Evolutionary conservation across 345 rosid species (phyloP).

Genomic region (Aegle marmelos): DNA sequence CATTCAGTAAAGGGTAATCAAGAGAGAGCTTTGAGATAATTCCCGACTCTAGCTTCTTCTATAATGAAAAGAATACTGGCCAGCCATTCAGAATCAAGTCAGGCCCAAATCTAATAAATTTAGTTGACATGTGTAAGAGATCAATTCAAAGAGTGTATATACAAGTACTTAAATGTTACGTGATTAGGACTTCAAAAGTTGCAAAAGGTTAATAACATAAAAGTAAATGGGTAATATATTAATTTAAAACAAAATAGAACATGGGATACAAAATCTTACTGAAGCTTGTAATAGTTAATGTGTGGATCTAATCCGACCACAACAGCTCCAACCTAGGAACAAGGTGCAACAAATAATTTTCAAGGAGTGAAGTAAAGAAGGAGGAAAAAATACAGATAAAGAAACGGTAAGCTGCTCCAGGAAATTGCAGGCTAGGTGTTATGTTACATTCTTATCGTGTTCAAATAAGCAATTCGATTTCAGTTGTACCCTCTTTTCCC

Average conservation of each 20-base stretch:
- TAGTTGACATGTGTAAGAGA: not conserved
- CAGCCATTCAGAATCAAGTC: not conserved
- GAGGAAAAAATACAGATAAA: not conserved
- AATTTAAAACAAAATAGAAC: constrained; percentile 1
- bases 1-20: not conserved
- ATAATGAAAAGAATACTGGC: not conserved
- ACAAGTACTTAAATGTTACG: not conserved
- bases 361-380: constrained; percentile 7
- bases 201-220: not conserved
- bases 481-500: constrained; percentile 59
- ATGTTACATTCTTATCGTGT: constrained; percentile 72
- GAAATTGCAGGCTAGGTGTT: constrained; percentile 20
- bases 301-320: constrained; percentile 81
- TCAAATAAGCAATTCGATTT: constrained; percentile 56
- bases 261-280: constrained; percentile 44
- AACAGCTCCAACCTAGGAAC: constrained; percentile 86
- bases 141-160: not conserved
- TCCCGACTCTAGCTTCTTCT: not conserved
- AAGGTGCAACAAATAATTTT: constrained; percentile 20
- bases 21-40: not conserved
- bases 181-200: not conserved
- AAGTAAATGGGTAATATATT: not conserved
- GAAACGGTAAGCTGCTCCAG: not conserved
- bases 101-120: not conserved
- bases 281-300: constrained; percentile 92